Evolutionary conservation across 2,329 filamentous ascomycete genomes (phyloP), one percentile per base, ranked within the genome.

Genomic region (Fusarium coffeatum): DNA sequence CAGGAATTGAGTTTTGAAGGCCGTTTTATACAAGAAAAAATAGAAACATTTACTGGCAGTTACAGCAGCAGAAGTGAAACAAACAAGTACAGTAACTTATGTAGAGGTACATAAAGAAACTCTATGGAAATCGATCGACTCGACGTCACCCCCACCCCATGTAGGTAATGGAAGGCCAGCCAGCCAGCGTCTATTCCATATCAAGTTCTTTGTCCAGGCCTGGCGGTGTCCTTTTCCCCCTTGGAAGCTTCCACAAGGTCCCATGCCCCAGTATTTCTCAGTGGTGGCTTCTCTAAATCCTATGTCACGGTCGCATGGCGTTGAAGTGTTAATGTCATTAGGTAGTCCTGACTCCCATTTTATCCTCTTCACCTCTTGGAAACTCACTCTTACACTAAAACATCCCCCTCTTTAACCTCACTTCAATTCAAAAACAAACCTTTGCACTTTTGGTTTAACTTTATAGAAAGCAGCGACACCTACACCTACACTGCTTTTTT

Each of bases 171-270:
- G 15, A 37, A 60, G 41, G 59, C 40, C 51, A 34, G 55, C 25
- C 50, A 57, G 60, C 37, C 55, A 57, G 53, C 30, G 49, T 49
- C 68, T 59, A 66, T 66, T 61, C 63, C 63, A 66, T 55, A 66
- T 55, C 63, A 61, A 71, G 69, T 68, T 64, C 60, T 58, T 66
- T 54, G 34, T 53, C 50, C 41, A 60, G 50, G 55, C 37, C 28
- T 50, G 34, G 62, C 47, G 48, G 37, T 55, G 40, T 28, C 32
- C 40, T 68, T 47, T 55, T 46, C 54, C 46, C 53, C 46, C 46
- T 69, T 71, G 49, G 74, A 76, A 76, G 72, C 72, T 79, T 79
- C 77, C 73, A 79, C 77, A 77, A 79, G 74, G 68, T 78, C 75
- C 76, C 62, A 77, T 71, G 70, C 68, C 68, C 74, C 68, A 75